phyloP scores from a whole-genome alignment of 1,139 yeast genomes.

The Saccharomyces hybrid region DNA sequence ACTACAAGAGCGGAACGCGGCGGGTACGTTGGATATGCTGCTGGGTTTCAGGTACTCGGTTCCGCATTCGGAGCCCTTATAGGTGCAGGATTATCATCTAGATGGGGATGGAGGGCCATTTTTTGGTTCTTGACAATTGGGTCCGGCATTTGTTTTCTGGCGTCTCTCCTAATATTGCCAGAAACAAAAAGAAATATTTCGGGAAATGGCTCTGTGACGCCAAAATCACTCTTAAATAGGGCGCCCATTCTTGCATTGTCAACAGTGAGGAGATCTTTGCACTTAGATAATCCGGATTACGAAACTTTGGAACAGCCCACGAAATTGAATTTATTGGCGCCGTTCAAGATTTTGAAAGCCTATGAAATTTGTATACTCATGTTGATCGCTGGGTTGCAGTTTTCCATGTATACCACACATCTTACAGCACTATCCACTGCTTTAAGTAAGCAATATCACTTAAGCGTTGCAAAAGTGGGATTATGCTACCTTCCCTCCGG shows the following conservation, averaged over 20 bases:
- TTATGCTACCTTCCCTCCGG: slow-evolving; percentile 57
- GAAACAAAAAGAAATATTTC: slow-evolving; percentile 65
- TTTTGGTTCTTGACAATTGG: slow-evolving; percentile 68
- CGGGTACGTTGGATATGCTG: slow-evolving; percentile 49
- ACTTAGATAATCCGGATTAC: slow-evolving; percentile 29
- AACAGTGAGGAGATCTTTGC: slow-evolving; percentile 22
- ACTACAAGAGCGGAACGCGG: slow-evolving; percentile 60
- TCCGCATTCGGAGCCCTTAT: slow-evolving; percentile 70
- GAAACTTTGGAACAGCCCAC: slow-evolving; percentile 28
- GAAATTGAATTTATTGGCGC: slow-evolving; percentile 38
- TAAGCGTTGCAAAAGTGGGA: slow-evolving; percentile 51
- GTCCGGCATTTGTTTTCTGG: slow-evolving; percentile 38
- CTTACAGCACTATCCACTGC: slow-evolving; percentile 57
- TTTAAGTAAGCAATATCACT: slow-evolving; percentile 42
- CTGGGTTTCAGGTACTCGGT: slow-evolving; percentile 63
- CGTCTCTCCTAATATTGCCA: slow-evolving; percentile 45
- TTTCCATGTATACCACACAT: slow-evolving; percentile 60
- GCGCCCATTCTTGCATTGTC: slow-evolving; percentile 38
- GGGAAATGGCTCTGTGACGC: slow-evolving; percentile 56
- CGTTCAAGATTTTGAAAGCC: slow-evolving; percentile 38
- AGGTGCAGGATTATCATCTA: slow-evolving; percentile 57
- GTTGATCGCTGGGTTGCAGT: slow-evolving; percentile 53
- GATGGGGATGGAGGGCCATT: slow-evolving; percentile 67
- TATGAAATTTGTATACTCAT: slow-evolving; percentile 34
- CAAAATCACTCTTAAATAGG: slow-evolving; percentile 35